Evolutionary conservation across 805 yeast genomes (phyloP).

Genomic region (Wickerhamiella vanderwaltii): DNA sequence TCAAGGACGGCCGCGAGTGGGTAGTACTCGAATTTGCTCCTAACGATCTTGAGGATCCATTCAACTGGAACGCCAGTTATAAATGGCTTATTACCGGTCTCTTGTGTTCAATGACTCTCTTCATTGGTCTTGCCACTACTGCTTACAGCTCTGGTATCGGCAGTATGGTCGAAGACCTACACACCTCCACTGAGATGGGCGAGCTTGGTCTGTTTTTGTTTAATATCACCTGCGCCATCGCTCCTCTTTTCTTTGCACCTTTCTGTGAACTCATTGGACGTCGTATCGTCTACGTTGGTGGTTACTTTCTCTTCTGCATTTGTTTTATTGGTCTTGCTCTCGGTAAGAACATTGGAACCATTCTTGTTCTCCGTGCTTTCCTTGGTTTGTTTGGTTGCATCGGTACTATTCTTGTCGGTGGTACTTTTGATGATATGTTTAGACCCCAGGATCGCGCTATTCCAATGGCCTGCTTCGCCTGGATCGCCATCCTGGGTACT

Average conservation of each 20-base stretch:
- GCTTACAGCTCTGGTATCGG: constrained; percentile 83
- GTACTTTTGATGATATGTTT: constrained; percentile 62
- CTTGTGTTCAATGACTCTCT: constrained; percentile 60
- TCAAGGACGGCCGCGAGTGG: constrained; percentile 21
- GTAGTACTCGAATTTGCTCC: constrained; percentile 62
- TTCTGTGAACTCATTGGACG: constrained; percentile 47
- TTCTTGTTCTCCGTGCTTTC: constrained; percentile 51
- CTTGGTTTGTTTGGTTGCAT: constrained; percentile 67
- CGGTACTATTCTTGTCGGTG: constrained; percentile 66
- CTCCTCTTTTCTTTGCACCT: constrained; percentile 52
- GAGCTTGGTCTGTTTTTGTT: too few species aligned
- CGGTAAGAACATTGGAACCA: constrained; percentile 47
- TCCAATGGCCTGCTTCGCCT: constrained; percentile 55
- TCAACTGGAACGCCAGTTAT: constrained; percentile 53
- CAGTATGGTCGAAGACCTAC: too few species aligned
- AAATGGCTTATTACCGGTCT: constrained; percentile 42
- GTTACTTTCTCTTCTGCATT: constrained; percentile 37
- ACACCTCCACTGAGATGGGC: too few species aligned
- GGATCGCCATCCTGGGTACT: constrained; percentile 52
- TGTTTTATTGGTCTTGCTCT: constrained; percentile 35
- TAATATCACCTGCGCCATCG: constrained; percentile 51
- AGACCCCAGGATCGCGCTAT: constrained; percentile 46
- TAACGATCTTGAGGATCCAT: constrained; percentile 81
- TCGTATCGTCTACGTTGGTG: constrained; percentile 38
- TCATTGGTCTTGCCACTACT: constrained; percentile 90